Conservation (phyloP, 2,329 filamentous ascomycete genomes). For the Helotiales sp. region DNA sequence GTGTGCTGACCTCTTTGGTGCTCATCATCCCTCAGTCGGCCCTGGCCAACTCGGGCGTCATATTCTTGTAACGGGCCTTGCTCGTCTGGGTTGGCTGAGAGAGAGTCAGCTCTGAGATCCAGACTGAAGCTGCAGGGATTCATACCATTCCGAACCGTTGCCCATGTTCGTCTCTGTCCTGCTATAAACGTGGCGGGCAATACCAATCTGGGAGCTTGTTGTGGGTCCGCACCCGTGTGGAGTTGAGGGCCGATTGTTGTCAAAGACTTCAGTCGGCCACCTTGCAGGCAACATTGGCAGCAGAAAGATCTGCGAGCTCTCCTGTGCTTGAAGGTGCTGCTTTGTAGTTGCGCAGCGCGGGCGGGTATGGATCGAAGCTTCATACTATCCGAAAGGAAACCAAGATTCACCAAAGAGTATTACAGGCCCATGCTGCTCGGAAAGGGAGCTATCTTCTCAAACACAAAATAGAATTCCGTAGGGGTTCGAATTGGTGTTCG, state of each 20-base stretch:
- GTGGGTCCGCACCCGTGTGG: not conserved
- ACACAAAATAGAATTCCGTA: not conserved
- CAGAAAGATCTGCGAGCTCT: slow-evolving; percentile 3
- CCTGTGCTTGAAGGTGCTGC: not conserved
- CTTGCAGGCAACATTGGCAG: slow-evolving; percentile 4
- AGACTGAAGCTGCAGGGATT: not conserved
- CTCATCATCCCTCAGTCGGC: slow-evolving; percentile 79
- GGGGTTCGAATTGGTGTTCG: not conserved
- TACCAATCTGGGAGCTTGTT: slow-evolving; percentile 4
- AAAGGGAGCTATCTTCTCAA: not conserved
- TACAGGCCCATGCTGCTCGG: slow-evolving; percentile 11
- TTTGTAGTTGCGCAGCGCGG: slow-evolving; percentile 8
- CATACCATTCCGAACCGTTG: slow-evolving; percentile 33
- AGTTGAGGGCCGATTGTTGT: not conserved
- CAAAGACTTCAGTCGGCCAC: not conserved
- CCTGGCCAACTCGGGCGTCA: slow-evolving; percentile 73
- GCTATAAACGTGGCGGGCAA: slow-evolving; percentile 31
- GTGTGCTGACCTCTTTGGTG: slow-evolving; percentile 74
- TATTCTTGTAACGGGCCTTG: slow-evolving; percentile 84
- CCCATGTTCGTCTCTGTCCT: slow-evolving; percentile 31
- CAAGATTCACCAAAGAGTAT: not conserved
- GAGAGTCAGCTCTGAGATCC: not conserved
- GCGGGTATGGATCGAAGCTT: slow-evolving; percentile 12
- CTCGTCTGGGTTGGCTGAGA: slow-evolving; percentile 30
- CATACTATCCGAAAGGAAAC: slow-evolving; percentile 12